Conservation (phyloP, 2,329 filamentous ascomycete species). For the Fusarium sp. region DNA sequence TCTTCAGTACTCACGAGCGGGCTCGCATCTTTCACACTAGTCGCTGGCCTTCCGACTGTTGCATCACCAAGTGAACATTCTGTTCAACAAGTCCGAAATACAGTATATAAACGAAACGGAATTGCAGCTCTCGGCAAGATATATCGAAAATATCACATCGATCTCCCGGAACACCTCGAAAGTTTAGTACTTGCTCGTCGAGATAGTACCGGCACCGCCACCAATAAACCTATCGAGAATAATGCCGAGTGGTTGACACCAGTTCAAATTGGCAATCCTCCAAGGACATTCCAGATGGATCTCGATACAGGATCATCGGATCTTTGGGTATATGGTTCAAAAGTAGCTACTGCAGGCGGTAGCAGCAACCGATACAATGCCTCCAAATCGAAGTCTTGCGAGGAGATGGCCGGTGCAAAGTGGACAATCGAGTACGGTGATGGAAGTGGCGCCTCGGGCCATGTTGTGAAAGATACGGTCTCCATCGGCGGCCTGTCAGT, state of each 20-base stretch:
- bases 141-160: slow-evolving; percentile 50
- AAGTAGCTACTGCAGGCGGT: slow-evolving; percentile 49
- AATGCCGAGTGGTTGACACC: slow-evolving; percentile 52
- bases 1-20: slow-evolving; percentile 20
- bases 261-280: slow-evolving; percentile 54
- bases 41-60: slow-evolving; percentile 14
- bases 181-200: slow-evolving; percentile 38
- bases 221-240: slow-evolving; percentile 42
- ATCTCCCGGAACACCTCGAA: slow-evolving; percentile 40
- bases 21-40: slow-evolving; percentile 7
- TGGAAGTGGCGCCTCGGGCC: slow-evolving; percentile 53
- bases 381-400: slow-evolving; percentile 49
- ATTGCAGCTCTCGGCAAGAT: slow-evolving; percentile 46
- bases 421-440: slow-evolving; percentile 59
- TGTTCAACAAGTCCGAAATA: slow-evolving; percentile 51
- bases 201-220: slow-evolving; percentile 42
- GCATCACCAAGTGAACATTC: slow-evolving; percentile 19
- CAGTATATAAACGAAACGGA: slow-evolving; percentile 47
- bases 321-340: slow-evolving; percentile 59
- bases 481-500: slow-evolving; percentile 55
- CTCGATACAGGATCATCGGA: slow-evolving; percentile 59
- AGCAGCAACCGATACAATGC: slow-evolving; percentile 54
- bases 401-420: slow-evolving; percentile 48
- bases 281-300: slow-evolving; percentile 54
- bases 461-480: slow-evolving; percentile 55